Percentiles rank a stretch among this genome's conserved stretches.
These are phyloP conservation scores for Primulina huaijiensis DNA, from an alignment of 257 asterid species.

Conservation along the genomic window DNA sequence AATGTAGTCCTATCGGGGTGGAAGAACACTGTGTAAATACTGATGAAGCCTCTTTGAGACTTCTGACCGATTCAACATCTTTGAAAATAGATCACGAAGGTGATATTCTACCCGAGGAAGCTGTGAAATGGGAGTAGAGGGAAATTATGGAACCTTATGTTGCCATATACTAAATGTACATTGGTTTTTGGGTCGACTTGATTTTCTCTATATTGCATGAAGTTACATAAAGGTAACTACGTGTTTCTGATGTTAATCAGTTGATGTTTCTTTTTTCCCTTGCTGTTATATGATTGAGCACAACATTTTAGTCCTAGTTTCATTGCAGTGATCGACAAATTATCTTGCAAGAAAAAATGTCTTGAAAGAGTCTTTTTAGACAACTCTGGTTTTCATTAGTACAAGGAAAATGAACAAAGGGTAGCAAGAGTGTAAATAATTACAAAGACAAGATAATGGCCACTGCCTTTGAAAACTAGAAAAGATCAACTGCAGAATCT, in stretches of 20 bases:
- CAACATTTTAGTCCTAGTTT: background rate
- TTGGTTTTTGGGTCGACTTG: no score
- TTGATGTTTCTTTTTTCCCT: background rate
- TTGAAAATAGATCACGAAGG: conserved; percentile 11
- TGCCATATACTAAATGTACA: background rate
- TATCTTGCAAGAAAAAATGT: background rate
- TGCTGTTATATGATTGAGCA: background rate
- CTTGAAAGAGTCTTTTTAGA: background rate
- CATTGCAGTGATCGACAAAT: background rate
- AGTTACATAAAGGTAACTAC: background rate
- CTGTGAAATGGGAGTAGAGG: conserved; percentile 33
- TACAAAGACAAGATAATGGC: background rate
- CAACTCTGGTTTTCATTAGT: background rate
- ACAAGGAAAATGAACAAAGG: background rate
- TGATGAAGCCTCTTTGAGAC: conserved; percentile 36
- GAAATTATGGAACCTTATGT: background rate
- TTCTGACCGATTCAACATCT: conserved; percentile 30
- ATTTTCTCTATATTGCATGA: background rate
- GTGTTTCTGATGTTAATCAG: background rate
- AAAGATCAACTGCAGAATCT: background rate
- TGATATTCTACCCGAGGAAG: conserved; percentile 18
- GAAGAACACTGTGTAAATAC: conserved; percentile 23
- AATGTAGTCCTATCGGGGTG: conserved; percentile 23
- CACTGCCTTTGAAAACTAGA: background rate
- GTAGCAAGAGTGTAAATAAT: background rate